A percentile compares a stretch with the other conserved stretches of the same genome.
These are phyloP conservation scores for Grosmannia clavigera DNA, from an alignment of 2,329 filamentous ascomycete genomes.

Conservation along the genomic window DNA sequence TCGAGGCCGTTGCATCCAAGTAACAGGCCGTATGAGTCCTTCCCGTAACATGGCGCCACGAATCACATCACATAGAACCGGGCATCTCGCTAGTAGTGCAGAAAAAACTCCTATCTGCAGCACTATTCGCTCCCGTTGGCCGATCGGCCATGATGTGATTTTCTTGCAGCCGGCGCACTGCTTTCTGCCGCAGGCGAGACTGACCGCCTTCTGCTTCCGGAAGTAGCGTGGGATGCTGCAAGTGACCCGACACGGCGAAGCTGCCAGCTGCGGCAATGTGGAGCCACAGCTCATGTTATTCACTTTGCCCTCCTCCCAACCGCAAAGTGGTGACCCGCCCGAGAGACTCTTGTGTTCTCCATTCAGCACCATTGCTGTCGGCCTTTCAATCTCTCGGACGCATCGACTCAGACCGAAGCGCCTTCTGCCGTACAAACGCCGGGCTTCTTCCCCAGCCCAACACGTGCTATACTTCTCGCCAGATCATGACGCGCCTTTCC, in stretches of 20 bases:
- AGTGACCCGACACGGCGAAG: background rate
- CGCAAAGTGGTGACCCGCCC: background rate
- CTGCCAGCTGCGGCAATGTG: background rate
- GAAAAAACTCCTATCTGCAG: background rate
- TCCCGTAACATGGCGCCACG: background rate
- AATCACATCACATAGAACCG: background rate
- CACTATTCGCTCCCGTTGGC: background rate
- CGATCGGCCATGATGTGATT: background rate
- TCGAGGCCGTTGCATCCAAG: background rate
- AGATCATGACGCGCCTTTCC: background rate
- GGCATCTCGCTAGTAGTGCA: no score
- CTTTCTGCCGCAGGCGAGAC: background rate
- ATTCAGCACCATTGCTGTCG: background rate
- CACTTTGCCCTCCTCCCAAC: background rate
- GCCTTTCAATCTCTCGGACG: background rate
- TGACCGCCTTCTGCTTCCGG: background rate
- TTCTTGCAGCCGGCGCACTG: background rate
- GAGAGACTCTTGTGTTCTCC: no score
- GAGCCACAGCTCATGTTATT: background rate
- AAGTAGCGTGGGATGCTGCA: background rate
- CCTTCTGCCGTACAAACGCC: background rate
- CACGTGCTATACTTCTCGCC: background rate
- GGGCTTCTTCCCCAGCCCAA: background rate
- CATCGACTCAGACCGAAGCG: background rate
- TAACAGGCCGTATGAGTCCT: background rate